Conservation (phyloP, 2,329 filamentous ascomycete genomes). For the Tolypocladium amazonense region DNA sequence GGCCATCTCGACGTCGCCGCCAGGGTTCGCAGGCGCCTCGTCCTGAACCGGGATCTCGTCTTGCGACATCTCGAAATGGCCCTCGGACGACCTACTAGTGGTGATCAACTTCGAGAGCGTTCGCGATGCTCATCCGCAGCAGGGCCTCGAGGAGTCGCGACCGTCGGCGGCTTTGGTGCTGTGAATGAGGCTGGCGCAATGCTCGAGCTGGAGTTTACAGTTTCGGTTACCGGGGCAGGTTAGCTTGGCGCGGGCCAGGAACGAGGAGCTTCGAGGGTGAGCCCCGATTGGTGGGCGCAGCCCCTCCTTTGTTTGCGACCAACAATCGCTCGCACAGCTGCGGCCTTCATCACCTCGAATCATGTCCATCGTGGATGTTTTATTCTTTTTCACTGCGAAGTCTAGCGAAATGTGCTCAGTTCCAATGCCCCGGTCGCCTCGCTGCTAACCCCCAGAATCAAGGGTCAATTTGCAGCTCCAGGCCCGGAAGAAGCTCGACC, state of each 20-base stretch:
- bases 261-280: background rate
- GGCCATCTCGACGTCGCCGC: conserved; percentile 28
- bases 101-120: background rate
- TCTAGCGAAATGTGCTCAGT: background rate
- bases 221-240: no score
- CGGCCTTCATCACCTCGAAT: no score
- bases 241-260: background rate
- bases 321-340: no score
- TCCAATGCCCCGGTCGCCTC: background rate
- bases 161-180: background rate
- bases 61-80: background rate
- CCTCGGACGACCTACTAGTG: no score
- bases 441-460: background rate
- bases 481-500: conserved; percentile 9
- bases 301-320: no score
- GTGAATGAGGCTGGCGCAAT: background rate
- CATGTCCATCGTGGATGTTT: no score
- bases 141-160: background rate
- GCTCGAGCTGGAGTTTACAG: background rate
- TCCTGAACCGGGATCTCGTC: conserved; percentile 9
- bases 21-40: conserved; percentile 13
- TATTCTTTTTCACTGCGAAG: no score
- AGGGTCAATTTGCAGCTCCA: conserved; percentile 8
- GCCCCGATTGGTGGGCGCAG: background rate
- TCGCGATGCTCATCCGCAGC: background rate